Base-by-base conservation (phyloP, 441 rosid species). In the Daphne laureola region DNA sequence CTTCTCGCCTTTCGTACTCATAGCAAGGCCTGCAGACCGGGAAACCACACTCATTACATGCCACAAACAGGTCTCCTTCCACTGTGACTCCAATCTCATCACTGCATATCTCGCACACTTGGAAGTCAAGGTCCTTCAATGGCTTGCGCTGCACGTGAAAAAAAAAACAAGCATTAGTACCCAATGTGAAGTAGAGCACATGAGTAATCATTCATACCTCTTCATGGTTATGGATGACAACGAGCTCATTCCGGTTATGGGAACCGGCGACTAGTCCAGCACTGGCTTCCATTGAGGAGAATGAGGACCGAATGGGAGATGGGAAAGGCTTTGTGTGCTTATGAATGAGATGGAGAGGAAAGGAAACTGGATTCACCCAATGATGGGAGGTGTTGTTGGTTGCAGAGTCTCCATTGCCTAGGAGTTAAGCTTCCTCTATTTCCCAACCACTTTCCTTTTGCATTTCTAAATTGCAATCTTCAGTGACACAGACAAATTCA, bases 231-330 rank as follows among this genome's bases (percentile, higher is more conserved):
- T 86, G 95, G 55, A 90, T 90, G 64, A 86, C 97, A 8, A 90
- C 95, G 40, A 90, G 95, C 72, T 90, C 97, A 8, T 90, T 90
- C 59, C 97, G 87, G 69, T 86, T 90, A 73, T 86, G 97, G 23
- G 97, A 90, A 45, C 97, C 97, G 18, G 95, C 97, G 3, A 90
- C 93, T n/a, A 90, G 90, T 46, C 95, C 97, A 49, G 95, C 97
- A 26, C 85, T 82, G 9, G 97, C 97, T 73, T 90, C 97, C 97
- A 90, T 90, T 64, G 68, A 2, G 58, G 51, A 17, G 55, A 48
- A 27, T 21, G 12, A 44, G 52, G 12, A 7, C 47, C 23, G 43
- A 8, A 41, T 12, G 49, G 27, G 35, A 17, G 57, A 48, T 46
- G 41, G 41, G n/a, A n/a, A 17, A 15, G 44, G 36, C 23, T 64